These are phyloP conservation scores for Saussurea involucrata DNA, from an alignment of 129 eudicot species.

Conservation along the genomic window DNA sequence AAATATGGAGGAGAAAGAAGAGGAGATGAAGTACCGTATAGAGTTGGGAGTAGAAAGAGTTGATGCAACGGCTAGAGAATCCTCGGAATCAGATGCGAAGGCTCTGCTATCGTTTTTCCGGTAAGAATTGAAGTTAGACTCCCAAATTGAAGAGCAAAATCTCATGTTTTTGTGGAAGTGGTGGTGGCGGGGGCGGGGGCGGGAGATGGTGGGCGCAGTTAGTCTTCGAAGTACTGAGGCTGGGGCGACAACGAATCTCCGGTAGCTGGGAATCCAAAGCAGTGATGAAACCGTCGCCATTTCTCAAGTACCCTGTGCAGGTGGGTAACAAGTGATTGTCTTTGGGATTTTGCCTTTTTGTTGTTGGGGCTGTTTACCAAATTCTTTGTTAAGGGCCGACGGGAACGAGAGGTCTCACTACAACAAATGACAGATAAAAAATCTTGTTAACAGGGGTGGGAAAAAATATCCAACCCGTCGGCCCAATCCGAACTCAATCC, in stretches of 20 bases:
- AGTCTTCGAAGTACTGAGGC: conserved; percentile 29
- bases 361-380: no score
- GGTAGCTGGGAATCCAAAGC: conserved; percentile 24
- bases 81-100: conserved; percentile 31
- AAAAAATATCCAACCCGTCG: no score
- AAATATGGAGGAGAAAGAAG: background rate
- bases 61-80: conserved; percentile 26
- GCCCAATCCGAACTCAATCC: no score
- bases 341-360: no score
- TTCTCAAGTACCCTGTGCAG: background rate
- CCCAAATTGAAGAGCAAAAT: conserved; percentile 19
- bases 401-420: no score
- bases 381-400: no score
- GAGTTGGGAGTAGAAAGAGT: conserved; percentile 13
- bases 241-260: conserved; percentile 26
- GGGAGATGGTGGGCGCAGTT: conserved; percentile 15
- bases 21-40: conserved; percentile 33
- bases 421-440: no score
- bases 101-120: conserved; percentile 12
- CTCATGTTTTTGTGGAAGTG: conserved; percentile 8
- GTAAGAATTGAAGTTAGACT: conserved; percentile 8
- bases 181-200: background rate
- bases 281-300: conserved; percentile 41
- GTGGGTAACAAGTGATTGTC: background rate
- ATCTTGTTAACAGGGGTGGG: no score